A percentile compares a stretch with the other conserved stretches of the same genome.
phyloP scores from a whole-genome alignment of 495 filamentous ascomycete species.

The Hypoxylon trugodes region DNA sequence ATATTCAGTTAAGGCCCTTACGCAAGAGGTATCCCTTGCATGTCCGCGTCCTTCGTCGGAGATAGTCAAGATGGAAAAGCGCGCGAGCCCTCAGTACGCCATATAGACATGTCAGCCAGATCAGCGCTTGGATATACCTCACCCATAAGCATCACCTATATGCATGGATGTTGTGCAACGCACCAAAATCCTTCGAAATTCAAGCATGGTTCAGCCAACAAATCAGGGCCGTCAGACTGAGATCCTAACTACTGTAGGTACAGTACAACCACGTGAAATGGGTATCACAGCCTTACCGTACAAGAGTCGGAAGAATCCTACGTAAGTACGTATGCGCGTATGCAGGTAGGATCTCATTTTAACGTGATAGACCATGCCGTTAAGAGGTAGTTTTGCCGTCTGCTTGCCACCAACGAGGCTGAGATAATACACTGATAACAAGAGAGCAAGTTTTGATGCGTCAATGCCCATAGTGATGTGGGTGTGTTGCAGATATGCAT shows the following conservation, averaged over 20 bases:
- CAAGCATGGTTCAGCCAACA: slow-evolving; percentile 1
- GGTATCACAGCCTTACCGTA: slow-evolving; percentile 34
- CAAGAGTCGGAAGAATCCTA: slow-evolving; percentile 12
- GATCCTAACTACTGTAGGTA: slow-evolving; percentile 23
- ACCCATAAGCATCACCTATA: slow-evolving; percentile 23
- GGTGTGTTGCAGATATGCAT: slow-evolving; percentile 42
- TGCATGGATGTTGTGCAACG: slow-evolving; percentile 29
- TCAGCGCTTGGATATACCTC: slow-evolving; percentile 29
- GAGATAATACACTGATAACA: slow-evolving; percentile 18
- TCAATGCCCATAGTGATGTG: slow-evolving; percentile 18
- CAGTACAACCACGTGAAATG: slow-evolving; percentile 34
- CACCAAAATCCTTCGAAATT: slow-evolving; percentile 28
- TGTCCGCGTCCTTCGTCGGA: slow-evolving; percentile 4
- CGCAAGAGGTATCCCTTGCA: slow-evolving; percentile 8
- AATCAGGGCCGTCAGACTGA: slow-evolving; percentile 19
- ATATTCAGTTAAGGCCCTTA: slow-evolving; percentile 6
- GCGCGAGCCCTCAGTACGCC: background rate
- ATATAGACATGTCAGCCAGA: slow-evolving; percentile 20
- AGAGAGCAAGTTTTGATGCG: slow-evolving; percentile 10
- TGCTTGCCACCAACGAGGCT: slow-evolving; percentile 17
- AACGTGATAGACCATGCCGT: slow-evolving; percentile 17
- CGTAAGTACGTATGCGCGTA: slow-evolving; percentile 18
- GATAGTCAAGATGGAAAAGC: background rate
- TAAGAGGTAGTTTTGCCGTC: slow-evolving; percentile 1
- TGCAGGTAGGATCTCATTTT: slow-evolving; percentile 5